Conservation (phyloP, 352 stramenopile genomes). For the Phytophthora foliorum region DNA sequence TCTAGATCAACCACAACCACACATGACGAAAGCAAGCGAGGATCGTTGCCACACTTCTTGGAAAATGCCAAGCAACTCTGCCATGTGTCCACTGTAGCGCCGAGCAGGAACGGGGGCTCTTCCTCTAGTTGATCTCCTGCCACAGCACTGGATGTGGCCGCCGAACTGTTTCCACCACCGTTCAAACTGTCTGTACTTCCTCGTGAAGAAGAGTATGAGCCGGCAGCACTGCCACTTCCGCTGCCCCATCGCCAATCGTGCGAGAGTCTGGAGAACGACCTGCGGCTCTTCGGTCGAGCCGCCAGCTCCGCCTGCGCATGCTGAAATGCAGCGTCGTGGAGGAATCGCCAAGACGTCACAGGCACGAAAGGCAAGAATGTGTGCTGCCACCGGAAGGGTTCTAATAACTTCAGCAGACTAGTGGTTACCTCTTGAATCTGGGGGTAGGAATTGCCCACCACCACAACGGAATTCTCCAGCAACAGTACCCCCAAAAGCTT, state of each 20-base stretch:
- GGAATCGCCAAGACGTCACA: slow-evolving; percentile 75
- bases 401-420: slow-evolving; percentile 73
- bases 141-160: slow-evolving; percentile 1
- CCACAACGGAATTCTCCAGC: slow-evolving; percentile 79
- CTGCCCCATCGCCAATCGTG: slow-evolving; percentile 77
- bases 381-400: slow-evolving; percentile 87
- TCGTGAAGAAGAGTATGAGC: slow-evolving; percentile 37
- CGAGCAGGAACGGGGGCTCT: slow-evolving; percentile 75
- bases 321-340: slow-evolving; percentile 68
- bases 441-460: slow-evolving; percentile 77
- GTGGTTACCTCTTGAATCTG: slow-evolving; percentile 82
- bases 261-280: slow-evolving; percentile 64
- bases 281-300: slow-evolving; percentile 62
- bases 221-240: slow-evolving; percentile 28
- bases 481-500: slow-evolving; percentile 79
- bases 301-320: slow-evolving; percentile 64
- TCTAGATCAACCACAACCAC: slow-evolving; percentile 83
- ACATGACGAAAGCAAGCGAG: slow-evolving; percentile 58
- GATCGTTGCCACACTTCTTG: slow-evolving; percentile 59
- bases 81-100: slow-evolving; percentile 75
- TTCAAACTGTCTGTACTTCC: slow-evolving; percentile 39
- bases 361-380: slow-evolving; percentile 83
- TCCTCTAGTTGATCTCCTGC: slow-evolving; percentile 33
- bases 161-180: slow-evolving; percentile 18
- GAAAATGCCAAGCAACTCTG: slow-evolving; percentile 63